Evolutionary conservation across 2,329 filamentous ascomycete species (phyloP).

Genomic region (Monilinia aucupariae): DNA sequence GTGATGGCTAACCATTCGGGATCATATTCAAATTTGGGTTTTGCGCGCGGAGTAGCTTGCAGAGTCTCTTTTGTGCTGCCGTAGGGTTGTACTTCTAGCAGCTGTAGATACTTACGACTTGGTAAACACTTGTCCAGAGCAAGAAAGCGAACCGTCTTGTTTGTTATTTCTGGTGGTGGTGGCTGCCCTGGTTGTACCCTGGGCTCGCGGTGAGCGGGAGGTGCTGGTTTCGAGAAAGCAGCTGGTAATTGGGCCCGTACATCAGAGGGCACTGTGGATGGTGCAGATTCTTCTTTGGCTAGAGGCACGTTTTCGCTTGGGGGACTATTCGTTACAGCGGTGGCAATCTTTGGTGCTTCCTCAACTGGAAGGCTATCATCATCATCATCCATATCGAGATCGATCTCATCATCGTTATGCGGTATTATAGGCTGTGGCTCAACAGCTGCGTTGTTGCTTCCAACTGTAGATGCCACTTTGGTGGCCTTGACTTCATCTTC

Average conservation of each 20-base stretch:
- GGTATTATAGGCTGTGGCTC: not conserved
- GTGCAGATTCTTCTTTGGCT: constrained; percentile 20
- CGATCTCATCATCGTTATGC: constrained; percentile 64
- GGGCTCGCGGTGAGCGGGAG: constrained; percentile 22
- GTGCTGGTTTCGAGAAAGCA: constrained; percentile 53
- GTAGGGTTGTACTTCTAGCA: constrained; percentile 57
- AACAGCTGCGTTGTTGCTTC: not conserved
- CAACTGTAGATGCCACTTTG: not conserved
- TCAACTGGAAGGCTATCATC: constrained; percentile 37
- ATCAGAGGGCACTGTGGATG: constrained; percentile 49
- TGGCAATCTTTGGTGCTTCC: constrained; percentile 30
- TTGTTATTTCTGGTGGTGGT: constrained; percentile 67
- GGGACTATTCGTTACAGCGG: constrained; percentile 57
- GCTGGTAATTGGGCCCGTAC: constrained; percentile 70
- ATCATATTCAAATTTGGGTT: constrained; percentile 57
- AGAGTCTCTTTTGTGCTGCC: constrained; percentile 22
- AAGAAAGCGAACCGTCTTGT: constrained; percentile 76
- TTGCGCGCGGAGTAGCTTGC: constrained; percentile 22
- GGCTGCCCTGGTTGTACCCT: constrained; percentile 49
- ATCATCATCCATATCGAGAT: constrained; percentile 58
- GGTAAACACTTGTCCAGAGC: constrained; percentile 88
- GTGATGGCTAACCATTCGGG: constrained; percentile 94
- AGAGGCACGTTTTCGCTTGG: constrained; percentile 24
- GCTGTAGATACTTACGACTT: constrained; percentile 73
- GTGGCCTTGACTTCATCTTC: constrained; percentile 12